These are phyloP conservation scores for Cicer yamashitae DNA, from an alignment of 306 rosid genomes.

Conservation along the genomic window DNA sequence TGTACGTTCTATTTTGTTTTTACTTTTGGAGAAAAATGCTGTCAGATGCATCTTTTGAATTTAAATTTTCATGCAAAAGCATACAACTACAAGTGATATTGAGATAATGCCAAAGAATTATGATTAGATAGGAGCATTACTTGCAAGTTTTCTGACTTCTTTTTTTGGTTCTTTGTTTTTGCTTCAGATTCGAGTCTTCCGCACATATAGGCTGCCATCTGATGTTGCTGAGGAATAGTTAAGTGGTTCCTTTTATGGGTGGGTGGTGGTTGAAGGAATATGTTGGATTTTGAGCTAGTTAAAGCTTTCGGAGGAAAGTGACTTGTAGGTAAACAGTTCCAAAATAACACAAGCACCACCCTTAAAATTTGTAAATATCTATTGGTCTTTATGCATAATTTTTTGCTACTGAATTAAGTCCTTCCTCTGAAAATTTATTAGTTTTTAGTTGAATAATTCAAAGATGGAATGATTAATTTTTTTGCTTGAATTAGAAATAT, in stretches of 20 bases:
- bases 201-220: conserved; percentile 56
- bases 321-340: conserved; percentile 29
- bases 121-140: conserved; percentile 8
- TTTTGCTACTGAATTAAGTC: too few relatives aligned
- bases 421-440: too few relatives aligned
- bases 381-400: conserved; percentile 1
- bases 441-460: too few relatives aligned
- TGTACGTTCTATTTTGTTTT: conserved; percentile 21
- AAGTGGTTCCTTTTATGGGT: conserved; percentile 22
- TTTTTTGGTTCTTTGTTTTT: conserved; percentile 23
- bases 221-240: conserved; percentile 51
- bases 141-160: conserved; percentile 36
- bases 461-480: too few relatives aligned
- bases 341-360: conserved; percentile 24
- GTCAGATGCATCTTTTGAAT: not conserved
- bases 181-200: conserved; percentile 72
- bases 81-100: conserved; percentile 2
- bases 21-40: conserved; percentile 16
- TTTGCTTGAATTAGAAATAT: too few relatives aligned
- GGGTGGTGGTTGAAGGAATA: conserved; percentile 21
- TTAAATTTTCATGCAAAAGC: not conserved
- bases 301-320: conserved; percentile 2
- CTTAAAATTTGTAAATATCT: conserved; percentile 38
- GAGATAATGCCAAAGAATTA: conserved; percentile 26
- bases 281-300: conserved; percentile 13